Conservation (phyloP, 768 basidiomycete genomes). For the Boletus vermiculosoides region DNA sequence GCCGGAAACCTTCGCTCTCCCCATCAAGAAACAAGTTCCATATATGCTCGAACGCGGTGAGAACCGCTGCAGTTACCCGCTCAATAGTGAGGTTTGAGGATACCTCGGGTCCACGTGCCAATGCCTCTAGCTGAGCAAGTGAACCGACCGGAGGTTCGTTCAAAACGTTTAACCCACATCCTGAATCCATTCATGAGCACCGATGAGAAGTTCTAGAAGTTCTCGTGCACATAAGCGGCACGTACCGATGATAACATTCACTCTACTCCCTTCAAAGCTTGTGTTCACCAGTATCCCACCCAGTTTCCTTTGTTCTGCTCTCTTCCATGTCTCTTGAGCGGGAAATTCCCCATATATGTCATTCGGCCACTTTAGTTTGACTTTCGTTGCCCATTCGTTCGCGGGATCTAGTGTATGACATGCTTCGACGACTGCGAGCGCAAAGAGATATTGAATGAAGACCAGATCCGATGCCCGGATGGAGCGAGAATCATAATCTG, state of each 20-base stretch:
- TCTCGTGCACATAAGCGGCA: not conserved
- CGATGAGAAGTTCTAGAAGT: not conserved
- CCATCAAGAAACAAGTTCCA: conserved; percentile 66
- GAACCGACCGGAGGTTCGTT: conserved; percentile 83
- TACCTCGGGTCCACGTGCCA: conserved; percentile 6
- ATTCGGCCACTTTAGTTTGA: conserved; percentile 96
- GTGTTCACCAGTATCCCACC: conserved; percentile 93
- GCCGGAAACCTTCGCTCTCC: conserved; percentile 63
- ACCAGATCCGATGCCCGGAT: conserved; percentile 61
- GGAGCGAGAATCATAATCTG: conserved; percentile 6
- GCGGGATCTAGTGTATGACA: conserved; percentile 59
- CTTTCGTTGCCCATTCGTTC: conserved; percentile 44
- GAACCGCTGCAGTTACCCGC: conserved; percentile 66
- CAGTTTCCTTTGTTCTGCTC: conserved; percentile 64
- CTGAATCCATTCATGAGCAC: conserved; percentile 40
- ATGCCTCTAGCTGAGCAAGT: conserved; percentile 62
- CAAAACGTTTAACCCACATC: conserved; percentile 85
- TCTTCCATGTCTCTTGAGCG: conserved; percentile 27
- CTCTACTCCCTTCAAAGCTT: conserved; percentile 67
- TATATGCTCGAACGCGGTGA: conserved; percentile 74
- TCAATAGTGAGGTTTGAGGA: conserved; percentile 59
- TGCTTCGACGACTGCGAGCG: conserved; percentile 85
- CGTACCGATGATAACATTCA: conserved; percentile 81
- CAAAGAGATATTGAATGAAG: conserved; percentile 91
- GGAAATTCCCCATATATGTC: conserved; percentile 79